Base-by-base conservation (phyloP, 1,284 basidiomycete species). In the Tylopilus orsonianus region DNA sequence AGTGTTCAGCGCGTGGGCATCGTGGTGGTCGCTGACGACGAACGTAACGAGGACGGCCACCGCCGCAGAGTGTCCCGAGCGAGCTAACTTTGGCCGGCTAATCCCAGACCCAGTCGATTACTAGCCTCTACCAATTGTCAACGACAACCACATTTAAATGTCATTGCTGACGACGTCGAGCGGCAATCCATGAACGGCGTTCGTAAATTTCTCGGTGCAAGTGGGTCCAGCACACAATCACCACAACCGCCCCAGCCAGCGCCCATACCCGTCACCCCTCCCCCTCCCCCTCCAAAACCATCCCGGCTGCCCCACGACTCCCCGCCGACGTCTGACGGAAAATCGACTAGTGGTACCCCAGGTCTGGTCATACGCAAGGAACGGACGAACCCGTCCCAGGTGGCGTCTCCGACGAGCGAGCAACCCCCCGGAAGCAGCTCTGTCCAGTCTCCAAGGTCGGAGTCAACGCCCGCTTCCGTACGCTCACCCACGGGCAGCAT, bases 101-200 rank as follows among this genome's bases (percentile, higher is more conserved):
- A 14, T 14, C 39, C 32, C 27, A 27, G 44, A 29, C 22, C 7
- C 40, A 45, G 22, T 33, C 33, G 4, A 24, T 9, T n/a, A 19
- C 3, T 35, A 14, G 8, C 27, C n/a, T n/a, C n/a, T n/a, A n/a
- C n/a, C n/a, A n/a, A 29, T 27, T 40, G 29, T 37, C 50, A 52
- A 42, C 59, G 46, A 59, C 56, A 18, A 39, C 49, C 26, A 5
- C 26, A 30, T 13, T 30, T 30, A 37, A 30, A 64, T 63, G 62
- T 49, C 46, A 61, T 32, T 50, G 33, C 48, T 13, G 37, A 49
- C 48, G 52, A 55, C 59, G 50, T 42, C 44, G 40, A 56, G 33
- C 46, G 42, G 50, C 48, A 45, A 52, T 39, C 54, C 62, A 87
- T 87, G 84, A 83, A 87, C 75, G 83, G 84, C 59, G 81, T 87